phyloP scores from a whole-genome alignment of 306 rosid species.

The Psophocarpus tetragonolobus region DNA sequence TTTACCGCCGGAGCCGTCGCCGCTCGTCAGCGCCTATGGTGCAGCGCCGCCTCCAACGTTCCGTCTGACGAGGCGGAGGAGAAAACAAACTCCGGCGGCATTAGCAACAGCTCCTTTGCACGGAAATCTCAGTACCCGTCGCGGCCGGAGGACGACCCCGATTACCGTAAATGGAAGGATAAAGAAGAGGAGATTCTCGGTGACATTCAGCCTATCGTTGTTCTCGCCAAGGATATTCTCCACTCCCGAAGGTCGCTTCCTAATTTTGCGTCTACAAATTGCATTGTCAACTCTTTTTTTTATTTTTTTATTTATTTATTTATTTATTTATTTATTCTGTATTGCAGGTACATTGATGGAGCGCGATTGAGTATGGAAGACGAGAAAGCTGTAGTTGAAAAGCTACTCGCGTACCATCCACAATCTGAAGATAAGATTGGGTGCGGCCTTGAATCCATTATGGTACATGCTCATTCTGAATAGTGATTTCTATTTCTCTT shows the following conservation, averaged over 20 bases:
- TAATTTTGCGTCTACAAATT: neutral
- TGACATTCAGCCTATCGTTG: constrained; percentile 65
- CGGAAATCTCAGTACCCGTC: constrained; percentile 38
- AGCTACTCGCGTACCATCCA: constrained; percentile 80
- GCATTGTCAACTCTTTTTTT: no score
- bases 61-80: constrained; percentile 48
- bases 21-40: constrained; percentile 40
- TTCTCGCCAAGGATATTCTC: constrained; percentile 69
- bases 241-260: constrained; percentile 56
- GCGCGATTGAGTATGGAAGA: constrained; percentile 56
- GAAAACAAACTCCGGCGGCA: constrained; percentile 14
- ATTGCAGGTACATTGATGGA: constrained; percentile 68
- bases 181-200: constrained; percentile 61
- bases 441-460: constrained; percentile 78
- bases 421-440: constrained; percentile 84
- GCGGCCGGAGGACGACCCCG: constrained; percentile 58
- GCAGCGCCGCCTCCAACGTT: constrained; percentile 39
- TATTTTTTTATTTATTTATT: neutral
- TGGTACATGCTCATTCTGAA: constrained; percentile 48
- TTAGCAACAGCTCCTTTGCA: constrained; percentile 20
- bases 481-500: neutral
- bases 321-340: neutral
- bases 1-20: constrained; percentile 29
- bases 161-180: constrained; percentile 69
- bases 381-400: constrained; percentile 65